Conservation (phyloP, 2,329 filamentous ascomycete genomes). For the Cadophora malorum region DNA sequence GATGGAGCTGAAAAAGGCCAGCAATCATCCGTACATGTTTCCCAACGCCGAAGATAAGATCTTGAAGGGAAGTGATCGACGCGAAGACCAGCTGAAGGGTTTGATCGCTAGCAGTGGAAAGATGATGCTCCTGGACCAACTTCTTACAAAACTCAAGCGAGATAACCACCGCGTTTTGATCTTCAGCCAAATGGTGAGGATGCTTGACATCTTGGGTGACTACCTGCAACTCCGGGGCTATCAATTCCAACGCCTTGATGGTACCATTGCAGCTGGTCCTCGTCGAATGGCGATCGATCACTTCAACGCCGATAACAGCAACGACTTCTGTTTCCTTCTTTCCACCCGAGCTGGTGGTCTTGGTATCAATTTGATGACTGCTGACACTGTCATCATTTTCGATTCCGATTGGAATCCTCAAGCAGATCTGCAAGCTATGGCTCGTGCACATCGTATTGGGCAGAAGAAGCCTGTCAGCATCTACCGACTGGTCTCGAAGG, state of each 20-base stretch:
- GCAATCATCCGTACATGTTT: slow-evolving; percentile 99
- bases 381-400: slow-evolving; percentile 96
- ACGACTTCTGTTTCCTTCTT: slow-evolving; percentile 94
- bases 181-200: slow-evolving; percentile 99
- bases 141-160: slow-evolving; percentile 90
- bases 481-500: slow-evolving; percentile 95
- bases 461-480: slow-evolving; percentile 96
- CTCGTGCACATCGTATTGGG: slow-evolving; percentile 94
- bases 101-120: slow-evolving; percentile 98
- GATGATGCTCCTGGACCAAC: slow-evolving; percentile 97
- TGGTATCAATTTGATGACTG: slow-evolving; percentile 99
- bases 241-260: slow-evolving; percentile 92
- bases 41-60: slow-evolving; percentile 91
- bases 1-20: slow-evolving; percentile 99
- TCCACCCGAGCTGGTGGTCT: slow-evolving; percentile 95
- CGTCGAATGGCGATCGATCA: slow-evolving; percentile 96
- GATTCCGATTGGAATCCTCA: slow-evolving; percentile 99
- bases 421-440: slow-evolving; percentile 97
- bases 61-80: slow-evolving; percentile 76
- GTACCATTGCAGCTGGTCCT: slow-evolving; percentile 87
- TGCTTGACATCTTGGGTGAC: slow-evolving; percentile 94
- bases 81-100: slow-evolving; percentile 90
- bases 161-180: slow-evolving; percentile 96
- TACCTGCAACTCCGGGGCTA: slow-evolving; percentile 94
- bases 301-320: slow-evolving; percentile 95